Conservation (phyloP, 1,284 basidiomycete genomes). For the Papiliotrema laurentii region DNA sequence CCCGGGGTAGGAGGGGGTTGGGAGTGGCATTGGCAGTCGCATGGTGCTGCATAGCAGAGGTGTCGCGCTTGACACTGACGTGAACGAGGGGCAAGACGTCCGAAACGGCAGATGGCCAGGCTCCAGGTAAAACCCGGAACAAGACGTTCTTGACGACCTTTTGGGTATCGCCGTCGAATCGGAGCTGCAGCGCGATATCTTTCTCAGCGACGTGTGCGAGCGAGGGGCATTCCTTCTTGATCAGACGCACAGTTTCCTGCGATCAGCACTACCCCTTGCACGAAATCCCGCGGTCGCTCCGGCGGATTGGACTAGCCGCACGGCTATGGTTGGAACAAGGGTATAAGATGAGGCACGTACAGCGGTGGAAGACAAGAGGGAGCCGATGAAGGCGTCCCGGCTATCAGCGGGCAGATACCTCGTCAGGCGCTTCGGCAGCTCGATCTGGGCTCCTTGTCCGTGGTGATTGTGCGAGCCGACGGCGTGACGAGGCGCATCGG, state of each 20-base stretch:
- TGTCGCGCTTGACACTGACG: conserved; percentile 1
- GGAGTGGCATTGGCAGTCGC: neutral
- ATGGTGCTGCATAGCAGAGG: neutral
- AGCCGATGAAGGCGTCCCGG: conserved; percentile 6
- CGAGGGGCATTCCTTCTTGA: conserved; percentile 23
- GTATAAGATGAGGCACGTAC: neutral
- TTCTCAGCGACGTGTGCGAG: conserved; percentile 60
- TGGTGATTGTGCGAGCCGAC: neutral
- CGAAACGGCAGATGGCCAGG: conserved; percentile 19
- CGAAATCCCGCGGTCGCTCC: too few relatives aligned
- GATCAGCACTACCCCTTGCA: neutral
- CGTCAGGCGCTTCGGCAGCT: neutral
- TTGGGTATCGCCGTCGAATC: conserved; percentile 60
- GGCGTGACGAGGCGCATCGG: neutral
- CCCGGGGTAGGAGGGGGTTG: neutral
- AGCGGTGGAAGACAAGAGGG: neutral
- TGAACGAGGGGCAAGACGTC: conserved; percentile 16
- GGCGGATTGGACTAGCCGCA: too few relatives aligned
- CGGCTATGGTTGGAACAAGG: too few relatives aligned
- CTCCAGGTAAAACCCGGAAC: conserved; percentile 17
- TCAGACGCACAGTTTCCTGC: conserved; percentile 17
- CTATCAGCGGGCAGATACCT: conserved; percentile 1
- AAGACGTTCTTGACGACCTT: conserved; percentile 11
- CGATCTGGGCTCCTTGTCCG: neutral
- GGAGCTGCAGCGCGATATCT: conserved; percentile 86